Conservation (phyloP, 73 alveolate species). For the Diophrys sp. region DNA sequence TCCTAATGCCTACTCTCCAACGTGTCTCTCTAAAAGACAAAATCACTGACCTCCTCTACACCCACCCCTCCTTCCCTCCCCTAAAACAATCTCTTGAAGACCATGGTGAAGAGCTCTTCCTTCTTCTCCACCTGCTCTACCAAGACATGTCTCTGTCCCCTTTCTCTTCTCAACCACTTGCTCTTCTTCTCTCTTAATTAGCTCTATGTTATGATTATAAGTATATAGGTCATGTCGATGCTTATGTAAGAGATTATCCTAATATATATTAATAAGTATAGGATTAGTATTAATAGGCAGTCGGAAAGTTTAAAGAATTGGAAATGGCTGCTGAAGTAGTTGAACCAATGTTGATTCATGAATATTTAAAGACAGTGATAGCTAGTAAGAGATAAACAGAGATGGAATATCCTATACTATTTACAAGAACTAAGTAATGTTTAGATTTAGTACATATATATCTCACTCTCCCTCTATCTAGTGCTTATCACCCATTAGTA, state of each 20-base stretch:
- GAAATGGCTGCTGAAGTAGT: not conserved
- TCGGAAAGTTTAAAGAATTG: not conserved
- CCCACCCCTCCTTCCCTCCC: not conserved
- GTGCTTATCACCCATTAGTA: not conserved
- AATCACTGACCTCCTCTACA: not conserved
- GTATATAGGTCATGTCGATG: slow-evolving; percentile 41
- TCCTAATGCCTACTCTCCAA: not conserved
- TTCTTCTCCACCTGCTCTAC: slow-evolving; percentile 49
- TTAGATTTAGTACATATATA: not conserved
- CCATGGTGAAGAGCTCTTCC: slow-evolving; percentile 4
- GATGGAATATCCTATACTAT: not conserved
- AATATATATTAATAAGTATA: not conserved
- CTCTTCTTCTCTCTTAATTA: slow-evolving; percentile 15
- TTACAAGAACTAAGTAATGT: not conserved
- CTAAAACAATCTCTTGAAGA: too few relatives aligned
- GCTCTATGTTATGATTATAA: slow-evolving; percentile 13
- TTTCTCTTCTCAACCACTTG: slow-evolving; percentile 1
- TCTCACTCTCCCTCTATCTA: too few relatives aligned
- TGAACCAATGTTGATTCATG: too few relatives aligned
- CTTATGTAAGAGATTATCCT: slow-evolving; percentile 25
- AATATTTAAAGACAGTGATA: not conserved
- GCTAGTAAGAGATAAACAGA: not conserved
- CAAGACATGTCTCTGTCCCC: slow-evolving; percentile 59
- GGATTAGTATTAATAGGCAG: slow-evolving; percentile 10
- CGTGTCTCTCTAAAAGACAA: not conserved